Evolutionary conservation across 345 rosid genomes (phyloP).

Genomic region (Sisymbrium altissimum): DNA sequence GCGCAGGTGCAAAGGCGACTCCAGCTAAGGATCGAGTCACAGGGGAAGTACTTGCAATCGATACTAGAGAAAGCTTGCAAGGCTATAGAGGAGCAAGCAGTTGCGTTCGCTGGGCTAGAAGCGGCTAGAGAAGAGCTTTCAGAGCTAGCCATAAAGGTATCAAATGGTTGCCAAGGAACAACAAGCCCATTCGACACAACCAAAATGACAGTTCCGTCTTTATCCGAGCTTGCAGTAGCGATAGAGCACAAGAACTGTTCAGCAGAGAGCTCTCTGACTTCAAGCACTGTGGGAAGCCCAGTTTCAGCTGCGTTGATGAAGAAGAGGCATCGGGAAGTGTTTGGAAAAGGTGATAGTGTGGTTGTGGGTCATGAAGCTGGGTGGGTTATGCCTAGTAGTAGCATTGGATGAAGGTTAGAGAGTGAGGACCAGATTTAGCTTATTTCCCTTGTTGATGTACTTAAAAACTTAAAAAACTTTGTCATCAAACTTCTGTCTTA

Average conservation of each 20-base stretch:
- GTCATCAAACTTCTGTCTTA: neutral
- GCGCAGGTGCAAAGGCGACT: slow-evolving; percentile 81
- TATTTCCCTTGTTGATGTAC: slow-evolving; percentile 17
- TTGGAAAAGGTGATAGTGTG: slow-evolving; percentile 44
- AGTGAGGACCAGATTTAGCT: neutral
- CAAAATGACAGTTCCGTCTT: slow-evolving; percentile 43
- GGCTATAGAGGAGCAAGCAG: slow-evolving; percentile 71
- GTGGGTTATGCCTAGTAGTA: slow-evolving; percentile 64
- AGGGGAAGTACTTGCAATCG: slow-evolving; percentile 78
- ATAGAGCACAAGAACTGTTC: slow-evolving; percentile 56
- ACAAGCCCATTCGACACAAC: slow-evolving; percentile 29
- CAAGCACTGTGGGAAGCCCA: slow-evolving; percentile 48
- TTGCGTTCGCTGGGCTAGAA: slow-evolving; percentile 63
- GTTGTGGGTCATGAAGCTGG: slow-evolving; percentile 50
- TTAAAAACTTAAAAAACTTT: neutral
- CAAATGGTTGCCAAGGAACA: slow-evolving; percentile 55
- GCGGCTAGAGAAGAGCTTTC: slow-evolving; percentile 87
- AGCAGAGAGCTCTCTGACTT: slow-evolving; percentile 69
- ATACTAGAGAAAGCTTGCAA: slow-evolving; percentile 93
- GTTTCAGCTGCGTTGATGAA: slow-evolving; percentile 49
- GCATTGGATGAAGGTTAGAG: slow-evolving; percentile 6
- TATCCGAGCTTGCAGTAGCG: slow-evolving; percentile 64
- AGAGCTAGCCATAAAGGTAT: slow-evolving; percentile 71
- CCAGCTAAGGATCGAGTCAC: slow-evolving; percentile 87
- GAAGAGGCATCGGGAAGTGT: slow-evolving; percentile 54